Evolutionary conservation across 176 grass and related monocot genomes (phyloP).

Genomic region (Triticum timopheevii): DNA sequence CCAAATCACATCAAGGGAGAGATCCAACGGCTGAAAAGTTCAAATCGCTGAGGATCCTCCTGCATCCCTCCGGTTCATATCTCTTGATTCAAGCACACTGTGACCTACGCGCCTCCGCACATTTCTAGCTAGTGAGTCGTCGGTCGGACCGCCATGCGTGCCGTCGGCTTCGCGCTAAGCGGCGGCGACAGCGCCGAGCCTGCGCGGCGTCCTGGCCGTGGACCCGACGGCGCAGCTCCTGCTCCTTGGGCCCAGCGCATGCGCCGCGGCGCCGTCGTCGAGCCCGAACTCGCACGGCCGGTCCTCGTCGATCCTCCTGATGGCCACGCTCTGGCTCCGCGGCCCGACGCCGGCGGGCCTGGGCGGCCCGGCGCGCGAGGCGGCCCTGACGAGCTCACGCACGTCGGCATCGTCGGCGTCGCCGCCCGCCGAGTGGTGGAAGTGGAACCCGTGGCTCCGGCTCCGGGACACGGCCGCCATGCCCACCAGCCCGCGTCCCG

Average conservation of each 20-base stretch:
- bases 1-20: too few relatives aligned
- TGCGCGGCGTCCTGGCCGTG: too few relatives aligned
- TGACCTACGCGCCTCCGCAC: too few relatives aligned
- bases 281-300: conserved; percentile 48
- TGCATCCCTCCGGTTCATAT: too few relatives aligned
- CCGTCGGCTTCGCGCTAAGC: too few relatives aligned
- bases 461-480: conserved; percentile 35
- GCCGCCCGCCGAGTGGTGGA: conserved; percentile 38
- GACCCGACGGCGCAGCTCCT: too few relatives aligned
- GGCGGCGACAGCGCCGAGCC: too few relatives aligned
- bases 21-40: too few relatives aligned
- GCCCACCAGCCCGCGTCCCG: conserved; percentile 2
- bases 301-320: conserved; percentile 66
- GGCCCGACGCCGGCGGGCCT: not conserved
- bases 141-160: too few relatives aligned
- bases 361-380: conserved; percentile 10
- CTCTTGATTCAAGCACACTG: too few relatives aligned
- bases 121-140: too few relatives aligned
- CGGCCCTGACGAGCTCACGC: conserved; percentile 42
- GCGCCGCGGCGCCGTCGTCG: not conserved
- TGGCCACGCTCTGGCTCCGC: conserved; percentile 49
- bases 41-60: too few relatives aligned
- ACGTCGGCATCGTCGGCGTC: conserved; percentile 16
- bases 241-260: conserved; percentile 4
- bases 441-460: conserved; percentile 71